Conservation (phyloP, 352 stramenopile species). For the Pythium scleroteichum region DNA sequence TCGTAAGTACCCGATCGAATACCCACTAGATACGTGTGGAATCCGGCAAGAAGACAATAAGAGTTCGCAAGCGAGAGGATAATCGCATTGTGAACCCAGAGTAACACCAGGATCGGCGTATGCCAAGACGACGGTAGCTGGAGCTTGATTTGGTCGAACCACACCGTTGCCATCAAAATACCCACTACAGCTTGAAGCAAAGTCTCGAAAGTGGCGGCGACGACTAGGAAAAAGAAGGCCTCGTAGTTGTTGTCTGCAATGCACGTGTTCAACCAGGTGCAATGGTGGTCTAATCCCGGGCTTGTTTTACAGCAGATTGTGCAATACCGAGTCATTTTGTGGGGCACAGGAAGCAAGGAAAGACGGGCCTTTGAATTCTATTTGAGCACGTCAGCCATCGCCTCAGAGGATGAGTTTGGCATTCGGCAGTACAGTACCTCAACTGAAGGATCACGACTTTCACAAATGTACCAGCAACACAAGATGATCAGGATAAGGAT, state of each 20-base stretch:
- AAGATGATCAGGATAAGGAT: constrained; percentile 58
- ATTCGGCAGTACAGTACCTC: constrained; percentile 31
- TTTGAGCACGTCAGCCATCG: not conserved
- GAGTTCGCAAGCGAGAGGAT: constrained; percentile 62
- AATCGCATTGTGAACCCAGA: constrained; percentile 78
- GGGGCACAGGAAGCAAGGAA: constrained; percentile 48
- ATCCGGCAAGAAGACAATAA: constrained; percentile 69
- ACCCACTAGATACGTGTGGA: constrained; percentile 77
- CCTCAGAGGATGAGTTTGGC: not conserved
- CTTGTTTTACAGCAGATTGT: constrained; percentile 84
- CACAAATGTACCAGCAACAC: constrained; percentile 67
- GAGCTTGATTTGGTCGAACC: constrained; percentile 53
- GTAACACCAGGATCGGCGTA: constrained; percentile 44
- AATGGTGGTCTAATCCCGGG: constrained; percentile 80
- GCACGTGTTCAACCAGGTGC: constrained; percentile 88
- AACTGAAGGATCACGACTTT: constrained; percentile 56
- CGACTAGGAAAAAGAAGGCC: constrained; percentile 78
- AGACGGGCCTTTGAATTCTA: constrained; percentile 38
- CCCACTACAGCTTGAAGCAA: constrained; percentile 66
- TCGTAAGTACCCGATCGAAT: constrained; percentile 81
- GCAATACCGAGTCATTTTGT: constrained; percentile 77
- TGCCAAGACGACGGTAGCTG: constrained; percentile 45
- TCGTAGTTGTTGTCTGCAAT: constrained; percentile 86
- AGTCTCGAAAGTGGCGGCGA: constrained; percentile 58
- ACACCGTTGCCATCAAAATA: constrained; percentile 76